phyloP scores from a whole-genome alignment of 805 yeast genomes.

The Lipomyces yamadae region DNA sequence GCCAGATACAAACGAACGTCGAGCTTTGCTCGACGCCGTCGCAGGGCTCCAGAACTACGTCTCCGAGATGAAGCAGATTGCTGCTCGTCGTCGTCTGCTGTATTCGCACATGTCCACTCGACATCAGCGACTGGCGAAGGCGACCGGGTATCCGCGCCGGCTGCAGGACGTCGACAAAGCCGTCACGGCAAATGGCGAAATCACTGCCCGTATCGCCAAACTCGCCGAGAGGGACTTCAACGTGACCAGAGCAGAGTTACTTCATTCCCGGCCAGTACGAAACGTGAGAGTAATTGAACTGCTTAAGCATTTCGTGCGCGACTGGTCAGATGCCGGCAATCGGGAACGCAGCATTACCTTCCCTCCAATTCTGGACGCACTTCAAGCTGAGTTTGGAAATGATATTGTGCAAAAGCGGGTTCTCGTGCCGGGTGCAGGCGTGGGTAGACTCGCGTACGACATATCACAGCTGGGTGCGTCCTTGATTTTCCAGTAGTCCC shows the following conservation, averaged over 20 bases:
- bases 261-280: slow-evolving; percentile 46
- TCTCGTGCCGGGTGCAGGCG: slow-evolving; percentile 86
- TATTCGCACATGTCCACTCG: slow-evolving; percentile 52
- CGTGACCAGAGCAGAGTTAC: slow-evolving; percentile 53
- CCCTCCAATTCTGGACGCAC: slow-evolving; percentile 55
- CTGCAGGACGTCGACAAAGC: slow-evolving; percentile 55
- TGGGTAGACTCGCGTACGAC: slow-evolving; percentile 77
- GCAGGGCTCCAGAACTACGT: slow-evolving; percentile 40
- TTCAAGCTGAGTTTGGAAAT: slow-evolving; percentile 46
- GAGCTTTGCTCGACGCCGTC: slow-evolving; percentile 34
- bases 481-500: background rate
- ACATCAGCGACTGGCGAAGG: slow-evolving; percentile 60
- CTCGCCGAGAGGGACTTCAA: slow-evolving; percentile 47
- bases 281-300: slow-evolving; percentile 46
- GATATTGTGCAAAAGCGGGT: slow-evolving; percentile 47
- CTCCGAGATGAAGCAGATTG: slow-evolving; percentile 17
- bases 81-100: slow-evolving; percentile 39
- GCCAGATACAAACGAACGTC: slow-evolving; percentile 29
- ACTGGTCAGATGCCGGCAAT: slow-evolving; percentile 64
- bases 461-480: slow-evolving; percentile 32
- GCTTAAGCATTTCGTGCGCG: slow-evolving; percentile 76
- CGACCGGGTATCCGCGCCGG: slow-evolving; percentile 60
- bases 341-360: slow-evolving; percentile 60
- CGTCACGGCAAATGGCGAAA: slow-evolving; percentile 54
- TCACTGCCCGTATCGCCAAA: slow-evolving; percentile 55